phyloP scores from a whole-genome alignment of 1,284 basidiomycete genomes.

The Takashimella koratensis region DNA sequence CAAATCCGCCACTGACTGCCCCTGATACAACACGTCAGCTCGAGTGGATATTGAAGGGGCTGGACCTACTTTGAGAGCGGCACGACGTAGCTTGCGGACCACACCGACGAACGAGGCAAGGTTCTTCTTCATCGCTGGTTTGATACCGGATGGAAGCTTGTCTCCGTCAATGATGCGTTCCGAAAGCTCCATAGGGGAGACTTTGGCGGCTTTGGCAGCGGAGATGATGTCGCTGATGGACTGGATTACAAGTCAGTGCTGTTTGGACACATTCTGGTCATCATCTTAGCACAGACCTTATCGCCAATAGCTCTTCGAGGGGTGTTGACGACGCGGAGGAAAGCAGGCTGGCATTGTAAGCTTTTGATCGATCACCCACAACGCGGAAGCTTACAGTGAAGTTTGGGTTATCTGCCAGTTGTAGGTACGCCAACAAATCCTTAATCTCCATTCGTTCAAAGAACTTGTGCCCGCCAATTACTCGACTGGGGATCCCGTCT shows the following conservation, averaged over 20 bases:
- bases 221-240: conserved; percentile 60
- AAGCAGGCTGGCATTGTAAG: conserved; percentile 56
- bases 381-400: conserved; percentile 52
- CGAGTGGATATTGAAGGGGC: too few relatives aligned
- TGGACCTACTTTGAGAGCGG: conserved; percentile 58
- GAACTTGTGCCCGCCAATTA: conserved; percentile 80
- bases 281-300: conserved; percentile 55
- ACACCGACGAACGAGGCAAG: conserved; percentile 59
- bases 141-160: conserved; percentile 57
- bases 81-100: conserved; percentile 57
- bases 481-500: conserved; percentile 69
- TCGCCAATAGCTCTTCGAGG: conserved; percentile 76
- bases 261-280: too few relatives aligned
- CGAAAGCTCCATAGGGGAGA: conserved; percentile 61
- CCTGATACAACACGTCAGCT: too few relatives aligned
- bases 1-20: conserved; percentile 62
- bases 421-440: conserved; percentile 81
- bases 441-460: conserved; percentile 84
- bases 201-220: conserved; percentile 56
- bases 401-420: conserved; percentile 75
- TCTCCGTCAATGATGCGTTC: conserved; percentile 61
- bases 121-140: conserved; percentile 63
- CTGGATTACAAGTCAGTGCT: conserved; percentile 41
- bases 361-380: not conserved
- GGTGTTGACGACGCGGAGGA: conserved; percentile 71